These are phyloP conservation scores for Vigna trinervia DNA, from an alignment of 306 rosid genomes.

Conservation along the genomic window DNA sequence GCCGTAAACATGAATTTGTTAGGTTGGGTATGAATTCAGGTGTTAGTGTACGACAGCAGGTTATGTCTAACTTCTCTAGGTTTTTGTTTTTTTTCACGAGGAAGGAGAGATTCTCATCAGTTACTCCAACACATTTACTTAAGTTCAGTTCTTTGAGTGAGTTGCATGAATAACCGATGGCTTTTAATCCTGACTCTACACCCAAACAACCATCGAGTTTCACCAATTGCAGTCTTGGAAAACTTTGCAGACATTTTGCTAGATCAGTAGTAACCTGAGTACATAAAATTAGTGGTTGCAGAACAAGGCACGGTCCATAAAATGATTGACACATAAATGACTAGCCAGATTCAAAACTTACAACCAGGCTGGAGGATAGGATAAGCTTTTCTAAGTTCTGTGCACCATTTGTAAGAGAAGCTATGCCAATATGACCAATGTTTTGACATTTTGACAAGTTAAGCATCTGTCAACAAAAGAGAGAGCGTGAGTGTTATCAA, in stretches of 20 bases:
- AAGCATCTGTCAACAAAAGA: slow-evolving; percentile 53
- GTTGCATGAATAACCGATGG: slow-evolving; percentile 55
- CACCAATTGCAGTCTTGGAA: slow-evolving; percentile 55
- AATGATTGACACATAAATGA: slow-evolving; percentile 23
- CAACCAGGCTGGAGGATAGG: slow-evolving; percentile 61
- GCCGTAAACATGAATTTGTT: slow-evolving; percentile 62
- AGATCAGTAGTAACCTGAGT: slow-evolving; percentile 66
- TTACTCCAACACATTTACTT: slow-evolving; percentile 64
- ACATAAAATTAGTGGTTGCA: slow-evolving; percentile 7
- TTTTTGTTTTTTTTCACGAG: slow-evolving; percentile 55
- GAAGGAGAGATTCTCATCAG: slow-evolving; percentile 63
- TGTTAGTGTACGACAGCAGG: slow-evolving; percentile 68
- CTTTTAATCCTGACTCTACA: slow-evolving; percentile 55
- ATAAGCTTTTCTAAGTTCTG: slow-evolving; percentile 62
- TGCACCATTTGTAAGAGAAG: slow-evolving; percentile 63
- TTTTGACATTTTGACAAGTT: slow-evolving; percentile 68
- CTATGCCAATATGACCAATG: slow-evolving; percentile 64
- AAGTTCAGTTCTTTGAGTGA: slow-evolving; percentile 72
- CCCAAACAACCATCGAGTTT: slow-evolving; percentile 67
- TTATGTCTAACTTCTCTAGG: slow-evolving; percentile 63
- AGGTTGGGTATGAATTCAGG: slow-evolving; percentile 56
- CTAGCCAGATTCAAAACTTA: slow-evolving; percentile 50
- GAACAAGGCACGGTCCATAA: slow-evolving; percentile 21
- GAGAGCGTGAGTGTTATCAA: slow-evolving; percentile 29
- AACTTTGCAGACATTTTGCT: slow-evolving; percentile 57